Percentiles rank a stretch among this genome's conserved stretches.
Evolutionary conservation across 495 filamentous ascomycete species (phyloP).

Genomic region (Lasiosphaeris hirsuta): DNA sequence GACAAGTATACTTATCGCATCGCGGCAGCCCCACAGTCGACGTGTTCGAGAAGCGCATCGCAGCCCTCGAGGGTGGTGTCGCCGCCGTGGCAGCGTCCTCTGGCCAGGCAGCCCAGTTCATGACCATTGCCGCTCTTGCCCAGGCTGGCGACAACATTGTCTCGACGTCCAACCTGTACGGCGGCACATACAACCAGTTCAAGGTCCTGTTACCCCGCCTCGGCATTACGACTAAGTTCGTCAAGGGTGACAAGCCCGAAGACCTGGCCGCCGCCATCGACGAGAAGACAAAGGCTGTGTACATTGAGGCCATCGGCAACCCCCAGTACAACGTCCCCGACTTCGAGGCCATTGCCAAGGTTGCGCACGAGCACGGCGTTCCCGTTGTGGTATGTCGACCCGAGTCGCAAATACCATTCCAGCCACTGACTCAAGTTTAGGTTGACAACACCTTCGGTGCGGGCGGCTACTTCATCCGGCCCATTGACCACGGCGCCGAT

Average conservation of each 20-base stretch:
- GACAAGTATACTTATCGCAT: background rate
- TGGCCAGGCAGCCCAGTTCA: constrained; percentile 92
- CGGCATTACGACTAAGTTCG: constrained; percentile 88
- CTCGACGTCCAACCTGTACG: constrained; percentile 88
- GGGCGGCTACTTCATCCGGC: constrained; percentile 84
- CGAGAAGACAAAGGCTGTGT: constrained; percentile 94
- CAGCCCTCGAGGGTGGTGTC: constrained; percentile 90
- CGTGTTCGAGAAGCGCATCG: constrained; percentile 96
- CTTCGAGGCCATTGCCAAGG: constrained; percentile 77
- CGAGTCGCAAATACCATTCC: background rate
- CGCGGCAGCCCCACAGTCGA: constrained; percentile 79
- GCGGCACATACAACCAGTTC: constrained; percentile 97
- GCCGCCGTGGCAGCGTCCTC: constrained; percentile 88
- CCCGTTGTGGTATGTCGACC: constrained; percentile 69
- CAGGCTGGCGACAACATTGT: constrained; percentile 92
- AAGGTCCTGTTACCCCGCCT: constrained; percentile 87
- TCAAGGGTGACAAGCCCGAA: constrained; percentile 75
- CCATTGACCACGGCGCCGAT: constrained; percentile 90
- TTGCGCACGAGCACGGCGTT: constrained; percentile 75
- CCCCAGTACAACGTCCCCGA: constrained; percentile 93
- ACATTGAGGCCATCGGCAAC: constrained; percentile 94
- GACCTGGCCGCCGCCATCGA: constrained; percentile 86
- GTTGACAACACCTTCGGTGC: constrained; percentile 98
- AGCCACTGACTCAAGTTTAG: constrained; percentile 34
- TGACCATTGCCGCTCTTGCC: constrained; percentile 81